These are phyloP conservation scores for Rhodotorula kratochvilovae DNA, from an alignment of 768 basidiomycete species.

Conservation along the genomic window DNA sequence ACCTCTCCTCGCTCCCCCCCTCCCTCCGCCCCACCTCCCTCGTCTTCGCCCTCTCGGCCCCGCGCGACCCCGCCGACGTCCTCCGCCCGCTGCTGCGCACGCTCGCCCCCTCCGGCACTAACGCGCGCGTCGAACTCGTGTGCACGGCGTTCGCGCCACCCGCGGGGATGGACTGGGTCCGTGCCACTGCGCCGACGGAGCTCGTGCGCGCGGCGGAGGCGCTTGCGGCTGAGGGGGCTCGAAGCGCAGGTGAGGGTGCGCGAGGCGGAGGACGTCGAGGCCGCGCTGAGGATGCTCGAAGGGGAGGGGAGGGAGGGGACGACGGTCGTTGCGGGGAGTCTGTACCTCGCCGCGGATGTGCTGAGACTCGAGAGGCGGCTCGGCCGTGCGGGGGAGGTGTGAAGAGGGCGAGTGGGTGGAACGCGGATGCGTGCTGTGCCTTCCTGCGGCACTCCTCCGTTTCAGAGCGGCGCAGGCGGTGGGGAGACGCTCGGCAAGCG, in stretches of 20 bases:
- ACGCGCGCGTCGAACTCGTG: too few relatives aligned
- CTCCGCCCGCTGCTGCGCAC: slow-evolving; percentile 43
- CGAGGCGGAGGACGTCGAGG: background rate
- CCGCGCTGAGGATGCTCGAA: background rate
- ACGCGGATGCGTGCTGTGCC: too few relatives aligned
- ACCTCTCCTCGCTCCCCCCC: slow-evolving; percentile 54
- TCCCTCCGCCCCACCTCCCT: slow-evolving; percentile 56
- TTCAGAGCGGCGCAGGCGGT: too few relatives aligned
- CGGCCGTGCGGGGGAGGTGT: background rate
- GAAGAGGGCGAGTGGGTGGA: too few relatives aligned
- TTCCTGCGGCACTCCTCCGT: too few relatives aligned
- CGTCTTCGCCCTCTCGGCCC: slow-evolving; percentile 75
- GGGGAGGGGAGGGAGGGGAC: slow-evolving; percentile 1
- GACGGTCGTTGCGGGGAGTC: slow-evolving; percentile 77
- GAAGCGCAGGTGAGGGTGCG: slow-evolving; percentile 46
- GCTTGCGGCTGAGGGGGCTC: slow-evolving; percentile 31
- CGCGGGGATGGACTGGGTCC: slow-evolving; percentile 93
- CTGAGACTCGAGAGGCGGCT: slow-evolving; percentile 4
- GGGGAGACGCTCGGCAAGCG: too few relatives aligned
- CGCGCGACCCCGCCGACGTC: slow-evolving; percentile 49
- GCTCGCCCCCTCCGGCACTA: too few relatives aligned
- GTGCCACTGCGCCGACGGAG: slow-evolving; percentile 56
- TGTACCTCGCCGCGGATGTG: slow-evolving; percentile 87
- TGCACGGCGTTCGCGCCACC: slow-evolving; percentile 63
- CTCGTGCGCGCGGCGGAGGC: slow-evolving; percentile 48